Base-by-base conservation (phyloP, 2,329 filamentous ascomycete genomes). In the Arthroderma uncinatum region DNA sequence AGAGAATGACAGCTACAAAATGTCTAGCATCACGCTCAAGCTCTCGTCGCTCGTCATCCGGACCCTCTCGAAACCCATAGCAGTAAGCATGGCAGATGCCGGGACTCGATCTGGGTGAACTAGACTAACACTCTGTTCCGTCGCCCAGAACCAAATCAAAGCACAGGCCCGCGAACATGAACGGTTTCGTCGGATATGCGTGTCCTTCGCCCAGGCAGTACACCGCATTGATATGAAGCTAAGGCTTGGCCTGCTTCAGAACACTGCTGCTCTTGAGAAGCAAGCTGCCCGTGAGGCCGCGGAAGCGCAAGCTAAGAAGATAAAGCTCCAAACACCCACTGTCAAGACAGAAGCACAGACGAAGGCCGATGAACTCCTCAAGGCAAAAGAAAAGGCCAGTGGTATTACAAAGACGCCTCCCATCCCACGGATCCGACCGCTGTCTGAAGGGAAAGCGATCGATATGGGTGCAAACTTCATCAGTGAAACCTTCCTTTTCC, bases 381-480 rank as follows among this genome's bases (percentile, higher is more conserved):
- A 74, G 3, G 75, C 68, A 16, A 75, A 74, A 57, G 72, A 73
- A 47, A 71, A 71, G 2, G 66, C 67, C 1, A 69, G 71, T 40
- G 77, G 76, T 62, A 72, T 78, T 54, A 73, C 76, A 48, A 76
- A 78, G 59, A 70, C 74, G 59, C 71, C 67, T 40, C 71, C 68
- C 25, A 73, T 73, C 57, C 79, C 79, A 4, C 77, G 78, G 34
- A 85, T 86, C 57, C 74, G 83, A 47, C 83, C 83, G 6, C 72
- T 87, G 9, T 81, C 81, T 2, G 84, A 87, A 66, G 77, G 80
- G 10, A 84, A 85, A 64, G 83, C 83, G 0, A 86, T 87, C 56
- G 83, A 87, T 65, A 79, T 80, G 37, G 84, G 83, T 2, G 84
- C 83, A 2, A 86, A 83, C 61, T 86, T 87, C 64, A 83, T 84